These are phyloP conservation scores for Silene coronaria DNA, from an alignment of 179 eudicot genomes.

Conservation along the genomic window DNA sequence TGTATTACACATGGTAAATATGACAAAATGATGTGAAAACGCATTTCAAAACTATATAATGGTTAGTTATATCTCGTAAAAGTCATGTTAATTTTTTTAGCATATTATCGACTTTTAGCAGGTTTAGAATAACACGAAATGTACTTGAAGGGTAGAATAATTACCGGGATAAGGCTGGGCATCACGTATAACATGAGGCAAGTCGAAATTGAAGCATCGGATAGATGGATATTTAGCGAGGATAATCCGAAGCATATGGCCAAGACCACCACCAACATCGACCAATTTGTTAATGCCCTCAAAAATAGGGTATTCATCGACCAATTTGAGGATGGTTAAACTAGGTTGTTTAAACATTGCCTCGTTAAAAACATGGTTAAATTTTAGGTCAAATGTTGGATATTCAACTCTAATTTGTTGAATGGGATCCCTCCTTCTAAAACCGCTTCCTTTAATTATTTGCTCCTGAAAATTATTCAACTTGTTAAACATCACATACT, in stretches of 20 bases:
- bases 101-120: too few species aligned
- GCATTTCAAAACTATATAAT: too few species aligned
- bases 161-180: background rate
- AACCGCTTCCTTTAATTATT: background rate
- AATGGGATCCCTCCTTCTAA: conserved; percentile 1
- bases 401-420: background rate
- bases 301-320: background rate
- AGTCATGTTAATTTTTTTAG: too few species aligned
- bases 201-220: background rate
- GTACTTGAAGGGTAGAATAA: too few species aligned
- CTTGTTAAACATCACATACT: too few species aligned
- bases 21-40: too few species aligned
- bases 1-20: too few species aligned
- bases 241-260: background rate
- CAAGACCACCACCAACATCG: conserved; percentile 1
- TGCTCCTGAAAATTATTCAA: background rate
- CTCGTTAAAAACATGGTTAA: background rate
- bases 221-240: background rate
- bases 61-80: too few species aligned
- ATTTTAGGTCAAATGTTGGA: background rate
- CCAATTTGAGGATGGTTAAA: background rate
- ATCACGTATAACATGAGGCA: background rate
- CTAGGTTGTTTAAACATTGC: conserved; percentile 4
- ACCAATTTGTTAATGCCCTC: background rate
- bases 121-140: too few species aligned